Conservation (phyloP, 768 basidiomycete genomes). For the Mycena amicta region DNA sequence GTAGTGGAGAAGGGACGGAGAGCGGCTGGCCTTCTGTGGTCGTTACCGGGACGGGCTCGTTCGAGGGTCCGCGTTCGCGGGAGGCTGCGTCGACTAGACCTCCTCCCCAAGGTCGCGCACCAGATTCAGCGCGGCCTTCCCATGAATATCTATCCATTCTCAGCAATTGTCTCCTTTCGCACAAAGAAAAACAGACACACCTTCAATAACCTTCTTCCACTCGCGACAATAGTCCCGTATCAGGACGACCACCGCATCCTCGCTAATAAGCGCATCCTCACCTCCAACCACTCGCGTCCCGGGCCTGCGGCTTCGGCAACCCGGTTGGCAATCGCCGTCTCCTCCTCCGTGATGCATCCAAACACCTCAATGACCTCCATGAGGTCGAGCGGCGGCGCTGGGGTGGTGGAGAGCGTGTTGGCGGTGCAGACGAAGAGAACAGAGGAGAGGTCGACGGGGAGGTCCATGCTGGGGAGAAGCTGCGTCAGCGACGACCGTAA, state of each 20-base stretch:
- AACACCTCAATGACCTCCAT: conserved; percentile 97
- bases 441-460: conserved; percentile 92
- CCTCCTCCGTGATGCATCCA: conserved; percentile 94
- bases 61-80: background rate
- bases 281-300: conserved; percentile 82
- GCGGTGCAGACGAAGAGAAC: no score
- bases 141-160: conserved; percentile 52
- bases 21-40: conserved; percentile 81
- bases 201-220: conserved; percentile 99
- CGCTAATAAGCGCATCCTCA: conserved; percentile 80
- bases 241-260: conserved; percentile 82
- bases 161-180: background rate
- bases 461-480: conserved; percentile 72
- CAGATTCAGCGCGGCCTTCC: conserved; percentile 82
- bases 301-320: conserved; percentile 89
- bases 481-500: conserved; percentile 2
- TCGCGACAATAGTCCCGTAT: conserved; percentile 93
- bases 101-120: conserved; percentile 85
- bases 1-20: conserved; percentile 74
- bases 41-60: conserved; percentile 47
- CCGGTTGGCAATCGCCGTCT: no score
- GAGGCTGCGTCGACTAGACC: conserved; percentile 75
- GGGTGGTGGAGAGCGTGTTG: conserved; percentile 90
- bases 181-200: background rate
- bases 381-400: conserved; percentile 88